Conservation (phyloP, 1,139 yeast species). For the Wickerhamiella infanticola region DNA sequence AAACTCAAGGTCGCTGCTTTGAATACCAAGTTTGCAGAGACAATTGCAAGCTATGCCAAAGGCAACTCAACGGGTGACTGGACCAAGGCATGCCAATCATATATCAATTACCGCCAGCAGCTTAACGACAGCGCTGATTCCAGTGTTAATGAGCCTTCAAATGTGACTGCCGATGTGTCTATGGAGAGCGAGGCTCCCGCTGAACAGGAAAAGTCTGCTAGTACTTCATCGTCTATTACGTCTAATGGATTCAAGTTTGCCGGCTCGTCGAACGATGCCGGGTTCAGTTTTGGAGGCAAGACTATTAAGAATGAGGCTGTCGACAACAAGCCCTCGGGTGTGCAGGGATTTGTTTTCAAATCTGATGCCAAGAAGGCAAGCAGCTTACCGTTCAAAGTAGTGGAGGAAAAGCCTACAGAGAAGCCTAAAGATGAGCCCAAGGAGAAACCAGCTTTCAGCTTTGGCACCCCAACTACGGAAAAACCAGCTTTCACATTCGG, state of each 20-base stretch:
- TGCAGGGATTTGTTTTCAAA: slow-evolving; percentile 13
- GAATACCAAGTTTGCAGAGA: slow-evolving; percentile 45
- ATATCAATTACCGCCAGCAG: slow-evolving; percentile 33
- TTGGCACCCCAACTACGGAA: slow-evolving; percentile 2
- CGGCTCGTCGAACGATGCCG: slow-evolving; percentile 1
- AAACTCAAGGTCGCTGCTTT: slow-evolving; percentile 31
- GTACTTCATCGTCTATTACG: slow-evolving; percentile 1
- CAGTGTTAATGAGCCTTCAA: background rate
- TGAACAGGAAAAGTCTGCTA: background rate
- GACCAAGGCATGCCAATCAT: slow-evolving; percentile 41
- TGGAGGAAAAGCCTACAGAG: slow-evolving; percentile 8
- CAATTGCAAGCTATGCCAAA: slow-evolving; percentile 31
- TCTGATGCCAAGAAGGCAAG: slow-evolving; percentile 5
- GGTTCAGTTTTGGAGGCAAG: slow-evolving; percentile 14
- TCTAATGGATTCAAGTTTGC: slow-evolving; percentile 12
- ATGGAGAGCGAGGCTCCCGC: background rate
- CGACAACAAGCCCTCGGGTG: background rate
- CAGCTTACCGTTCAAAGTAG: background rate
- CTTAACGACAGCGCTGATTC: background rate
- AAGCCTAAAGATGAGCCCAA: slow-evolving; percentile 1
- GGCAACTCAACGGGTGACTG: slow-evolving; percentile 44
- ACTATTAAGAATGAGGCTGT: slow-evolving; percentile 6
- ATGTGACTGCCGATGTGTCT: background rate
- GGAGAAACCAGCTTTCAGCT: slow-evolving; percentile 10
- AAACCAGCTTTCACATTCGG: slow-evolving; percentile 7